These are phyloP conservation scores for Nectriaceae sp. DNA, from an alignment of 2,329 filamentous ascomycete genomes.

Conservation along the genomic window DNA sequence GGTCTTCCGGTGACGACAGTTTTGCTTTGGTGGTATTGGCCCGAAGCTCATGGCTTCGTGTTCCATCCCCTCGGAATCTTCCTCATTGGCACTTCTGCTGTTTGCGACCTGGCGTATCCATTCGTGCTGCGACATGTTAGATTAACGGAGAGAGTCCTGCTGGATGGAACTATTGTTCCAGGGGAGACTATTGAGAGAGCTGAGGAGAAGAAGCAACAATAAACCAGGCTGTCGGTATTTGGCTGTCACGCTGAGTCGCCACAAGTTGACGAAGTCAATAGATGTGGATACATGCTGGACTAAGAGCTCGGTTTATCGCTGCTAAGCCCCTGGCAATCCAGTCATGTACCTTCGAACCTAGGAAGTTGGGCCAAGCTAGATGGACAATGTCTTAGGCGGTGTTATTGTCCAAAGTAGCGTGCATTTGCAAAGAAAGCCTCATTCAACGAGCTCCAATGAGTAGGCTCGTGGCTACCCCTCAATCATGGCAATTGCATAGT, in stretches of 20 bases:
- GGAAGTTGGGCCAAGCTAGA: too few species aligned
- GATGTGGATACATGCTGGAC: too few species aligned
- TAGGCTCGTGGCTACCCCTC: too few species aligned
- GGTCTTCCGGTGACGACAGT: slow-evolving; percentile 42
- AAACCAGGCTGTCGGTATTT: slow-evolving; percentile 1
- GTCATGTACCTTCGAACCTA: too few species aligned
- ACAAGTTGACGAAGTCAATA: too few species aligned
- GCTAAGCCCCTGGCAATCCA: too few species aligned
- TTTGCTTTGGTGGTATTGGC: slow-evolving; percentile 53
- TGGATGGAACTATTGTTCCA: slow-evolving; percentile 39
- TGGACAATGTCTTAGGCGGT: too few species aligned
- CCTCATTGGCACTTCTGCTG: slow-evolving; percentile 40
- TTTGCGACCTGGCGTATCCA: slow-evolving; percentile 48
- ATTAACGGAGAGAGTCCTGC: slow-evolving; percentile 38
- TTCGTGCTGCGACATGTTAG: slow-evolving; percentile 43
- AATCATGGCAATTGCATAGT: background rate
- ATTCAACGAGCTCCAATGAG: too few species aligned
- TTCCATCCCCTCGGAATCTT: slow-evolving; percentile 44
- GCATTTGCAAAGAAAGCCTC: too few species aligned
- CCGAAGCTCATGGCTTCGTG: slow-evolving; percentile 51
- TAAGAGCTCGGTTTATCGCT: too few species aligned
- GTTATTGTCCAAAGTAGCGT: too few species aligned
- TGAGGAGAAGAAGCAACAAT: slow-evolving; percentile 23
- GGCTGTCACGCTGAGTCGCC: too few species aligned
- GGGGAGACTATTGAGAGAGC: slow-evolving; percentile 13